Evolutionary conservation across 2,329 filamentous ascomycete species (phyloP), one percentile per base, ranked within the genome.

Genomic region (Beauveria australis): DNA sequence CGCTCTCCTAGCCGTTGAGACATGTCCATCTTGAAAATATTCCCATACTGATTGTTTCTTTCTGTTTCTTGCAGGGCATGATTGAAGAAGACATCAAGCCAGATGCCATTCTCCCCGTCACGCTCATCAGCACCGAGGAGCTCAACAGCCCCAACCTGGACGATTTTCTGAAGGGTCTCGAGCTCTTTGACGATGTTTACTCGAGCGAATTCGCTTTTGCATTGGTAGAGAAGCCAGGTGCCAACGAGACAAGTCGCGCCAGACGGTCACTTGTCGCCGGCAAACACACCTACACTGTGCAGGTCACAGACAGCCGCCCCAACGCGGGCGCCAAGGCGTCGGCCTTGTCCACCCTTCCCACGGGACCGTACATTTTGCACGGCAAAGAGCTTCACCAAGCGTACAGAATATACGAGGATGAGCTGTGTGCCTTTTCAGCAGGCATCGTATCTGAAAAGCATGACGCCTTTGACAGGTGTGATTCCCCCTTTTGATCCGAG

Each of bases 71-170:
- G n/a, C 26, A 77, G 75, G 75, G 74, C 56, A 69, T 70, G 22
- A 75, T 77, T n/a, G 67, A 75, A 61, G 73, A 75, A 62, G 74
- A 71, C 37, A 76, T 76, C 62, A 72, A 75, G 24, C 70, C 75
- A 0, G 74, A 76, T 60, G 72, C 70, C 55, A 66, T 77, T 14
- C 67, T 77, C 18, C 75, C 75, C 9, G 73, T 77, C 22, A 76
- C 75, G 14, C 68, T 77, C 5, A 68, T 77, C 7, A 70, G 70
- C 28, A 72, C 74, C 0, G 66, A 71, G 5, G 74, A 77, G 64
- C 66, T 77, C 51, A 74, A 72, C 56, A 67, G 66, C 19, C 44
- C 49, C 9, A 66, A 75, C n/a, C 63, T 77, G 2, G 73, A 76
- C 6, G 66, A 64, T 5, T 67, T 72, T 1, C 63, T 77, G 9